A percentile compares a stretch with the other conserved stretches of the same genome.
Conservation (phyloP, 768 basidiomycete species). For the Rhodotorula diobovata region DNA sequence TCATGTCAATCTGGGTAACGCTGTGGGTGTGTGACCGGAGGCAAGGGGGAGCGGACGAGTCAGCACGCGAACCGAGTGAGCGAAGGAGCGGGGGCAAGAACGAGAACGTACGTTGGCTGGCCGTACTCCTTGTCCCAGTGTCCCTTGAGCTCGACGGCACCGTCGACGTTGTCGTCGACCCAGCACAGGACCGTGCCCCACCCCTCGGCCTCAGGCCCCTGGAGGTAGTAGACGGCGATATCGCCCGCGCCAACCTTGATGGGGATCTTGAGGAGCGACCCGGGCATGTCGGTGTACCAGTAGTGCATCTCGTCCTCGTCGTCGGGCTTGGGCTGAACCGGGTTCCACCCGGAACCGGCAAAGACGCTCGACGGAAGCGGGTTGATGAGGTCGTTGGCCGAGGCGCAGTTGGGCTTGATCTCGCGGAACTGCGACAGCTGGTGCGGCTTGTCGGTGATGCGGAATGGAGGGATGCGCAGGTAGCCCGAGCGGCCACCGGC, state of each 20-base stretch:
- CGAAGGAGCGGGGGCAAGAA: slow-evolving; percentile 1
- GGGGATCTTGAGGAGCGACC: slow-evolving; percentile 74
- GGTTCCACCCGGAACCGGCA: slow-evolving; percentile 84
- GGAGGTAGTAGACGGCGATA: slow-evolving; percentile 82
- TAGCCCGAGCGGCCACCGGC: slow-evolving; percentile 46
- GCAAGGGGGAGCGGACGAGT: too few species aligned
- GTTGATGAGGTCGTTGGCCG: slow-evolving; percentile 96
- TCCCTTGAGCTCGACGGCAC: slow-evolving; percentile 72
- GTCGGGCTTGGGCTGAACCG: slow-evolving; percentile 53
- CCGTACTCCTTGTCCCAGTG: slow-evolving; percentile 56
- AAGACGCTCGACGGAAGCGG: slow-evolving; percentile 91
- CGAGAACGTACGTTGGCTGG: slow-evolving; percentile 61
- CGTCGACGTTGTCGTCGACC: slow-evolving; percentile 91
- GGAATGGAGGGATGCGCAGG: slow-evolving; percentile 63
- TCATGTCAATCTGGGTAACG: slow-evolving; percentile 77
- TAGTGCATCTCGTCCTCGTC: slow-evolving; percentile 66
- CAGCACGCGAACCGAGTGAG: slow-evolving; percentile 9
- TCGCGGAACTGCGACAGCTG: slow-evolving; percentile 64
- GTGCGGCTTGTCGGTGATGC: slow-evolving; percentile 59
- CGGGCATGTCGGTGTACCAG: slow-evolving; percentile 84
- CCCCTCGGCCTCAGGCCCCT: slow-evolving; percentile 58
- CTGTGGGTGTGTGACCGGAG: slow-evolving; percentile 48
- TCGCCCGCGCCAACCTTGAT: slow-evolving; percentile 82
- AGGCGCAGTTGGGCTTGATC: slow-evolving; percentile 83
- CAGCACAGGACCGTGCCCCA: slow-evolving; percentile 79